Evolutionary conservation across 305 asterid species (phyloP).

Genomic region (Fraxinus sp.): DNA sequence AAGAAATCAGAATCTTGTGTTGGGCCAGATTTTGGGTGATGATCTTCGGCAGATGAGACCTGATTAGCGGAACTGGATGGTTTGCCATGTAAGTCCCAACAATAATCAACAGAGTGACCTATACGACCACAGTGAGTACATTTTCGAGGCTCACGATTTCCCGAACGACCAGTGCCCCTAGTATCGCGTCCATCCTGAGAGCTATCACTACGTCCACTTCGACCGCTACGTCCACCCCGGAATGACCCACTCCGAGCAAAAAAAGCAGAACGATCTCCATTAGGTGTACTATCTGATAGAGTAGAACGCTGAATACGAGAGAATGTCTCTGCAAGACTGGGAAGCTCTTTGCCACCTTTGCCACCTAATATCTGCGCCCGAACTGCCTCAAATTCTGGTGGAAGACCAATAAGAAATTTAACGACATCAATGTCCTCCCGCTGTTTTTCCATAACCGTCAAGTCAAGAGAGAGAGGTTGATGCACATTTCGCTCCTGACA

Average conservation of each 20-base stretch:
- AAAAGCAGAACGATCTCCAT: not conserved
- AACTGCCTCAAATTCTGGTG: no score
- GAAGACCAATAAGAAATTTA: not conserved
- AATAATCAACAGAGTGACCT: not conserved
- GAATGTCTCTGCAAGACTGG: no score
- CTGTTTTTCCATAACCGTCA: not conserved
- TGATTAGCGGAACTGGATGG: not conserved
- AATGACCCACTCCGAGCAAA: no score
- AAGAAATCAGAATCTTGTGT: not conserved
- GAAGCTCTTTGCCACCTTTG: not conserved
- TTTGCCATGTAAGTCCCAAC: not conserved
- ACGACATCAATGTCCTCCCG: not conserved
- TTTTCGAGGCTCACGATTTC: not conserved
- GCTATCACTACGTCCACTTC: not conserved
- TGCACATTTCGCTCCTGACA: no score
- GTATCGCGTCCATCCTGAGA: not conserved
- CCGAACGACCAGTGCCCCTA: not conserved
- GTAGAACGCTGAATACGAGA: no score
- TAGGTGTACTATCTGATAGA: not conserved
- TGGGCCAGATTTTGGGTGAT: not conserved
- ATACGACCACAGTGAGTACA: no score
- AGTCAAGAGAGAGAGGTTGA: no score
- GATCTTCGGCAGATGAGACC: not conserved
- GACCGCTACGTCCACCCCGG: not conserved
- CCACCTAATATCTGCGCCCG: not conserved